These are phyloP conservation scores for Dendrobium chrysotoxum DNA, from an alignment of 106 monocot genomes.

Conservation along the genomic window DNA sequence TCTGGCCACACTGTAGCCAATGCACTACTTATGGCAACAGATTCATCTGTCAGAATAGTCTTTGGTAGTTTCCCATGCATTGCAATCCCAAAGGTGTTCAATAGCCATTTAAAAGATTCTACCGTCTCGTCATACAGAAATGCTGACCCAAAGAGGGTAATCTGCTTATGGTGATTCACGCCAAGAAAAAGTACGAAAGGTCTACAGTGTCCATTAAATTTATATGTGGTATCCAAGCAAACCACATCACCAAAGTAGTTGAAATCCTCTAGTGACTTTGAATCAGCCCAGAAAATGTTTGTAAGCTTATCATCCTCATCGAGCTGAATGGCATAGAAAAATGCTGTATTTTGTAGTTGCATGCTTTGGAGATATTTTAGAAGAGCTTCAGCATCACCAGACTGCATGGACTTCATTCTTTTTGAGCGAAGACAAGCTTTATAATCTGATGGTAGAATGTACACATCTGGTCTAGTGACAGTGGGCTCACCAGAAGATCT, in stretches of 20 bases:
- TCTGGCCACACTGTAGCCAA: slow-evolving; percentile 22
- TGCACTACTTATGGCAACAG: slow-evolving; percentile 11
- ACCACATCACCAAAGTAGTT: slow-evolving; percentile 23
- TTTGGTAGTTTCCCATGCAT: slow-evolving; percentile 30
- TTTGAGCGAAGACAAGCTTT: slow-evolving; percentile 13
- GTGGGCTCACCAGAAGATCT: slow-evolving; percentile 10
- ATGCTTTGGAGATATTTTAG: slow-evolving; percentile 23
- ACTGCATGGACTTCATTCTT: slow-evolving; percentile 18
- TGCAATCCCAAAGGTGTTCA: slow-evolving; percentile 22
- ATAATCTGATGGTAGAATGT: slow-evolving; percentile 18
- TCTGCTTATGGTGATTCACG: slow-evolving; percentile 29
- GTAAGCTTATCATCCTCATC: slow-evolving; percentile 35
- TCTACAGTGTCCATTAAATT: slow-evolving; percentile 20
- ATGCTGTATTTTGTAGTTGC: slow-evolving; percentile 19
- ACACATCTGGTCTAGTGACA: neutral
- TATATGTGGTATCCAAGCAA: slow-evolving; percentile 22
- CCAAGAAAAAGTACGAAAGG: slow-evolving; percentile 24
- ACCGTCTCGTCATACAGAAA: slow-evolving; percentile 24
- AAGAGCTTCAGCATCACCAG: slow-evolving; percentile 25
- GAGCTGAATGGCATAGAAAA: slow-evolving; percentile 26
- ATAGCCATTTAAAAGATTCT: slow-evolving; percentile 32
- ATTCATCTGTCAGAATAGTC: slow-evolving; percentile 21
- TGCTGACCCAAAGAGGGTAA: slow-evolving; percentile 18
- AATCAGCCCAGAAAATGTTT: slow-evolving; percentile 33
- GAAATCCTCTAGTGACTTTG: slow-evolving; percentile 16